phyloP scores from a whole-genome alignment of 2,329 filamentous ascomycete genomes.

The Stenocarpella maydis region DNA sequence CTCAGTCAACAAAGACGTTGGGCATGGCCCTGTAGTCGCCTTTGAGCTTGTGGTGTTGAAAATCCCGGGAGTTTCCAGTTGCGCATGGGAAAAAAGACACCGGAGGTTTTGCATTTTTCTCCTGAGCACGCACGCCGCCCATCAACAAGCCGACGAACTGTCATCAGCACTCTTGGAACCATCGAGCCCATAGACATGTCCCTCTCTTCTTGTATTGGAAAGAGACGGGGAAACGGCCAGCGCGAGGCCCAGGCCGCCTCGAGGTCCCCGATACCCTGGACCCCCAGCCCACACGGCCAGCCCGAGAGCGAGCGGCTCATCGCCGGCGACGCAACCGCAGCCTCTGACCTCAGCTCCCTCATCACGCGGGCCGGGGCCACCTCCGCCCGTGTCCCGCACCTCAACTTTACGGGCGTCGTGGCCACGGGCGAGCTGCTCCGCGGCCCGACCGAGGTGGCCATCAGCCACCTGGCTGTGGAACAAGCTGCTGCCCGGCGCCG shows the following conservation, averaged over 20 bases:
- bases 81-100: not conserved
- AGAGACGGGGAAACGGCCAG: not conserved
- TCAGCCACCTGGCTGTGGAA: not conserved
- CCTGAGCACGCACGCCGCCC: not conserved
- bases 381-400: not conserved
- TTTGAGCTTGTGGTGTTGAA: not conserved
- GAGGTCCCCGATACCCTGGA: not conserved
- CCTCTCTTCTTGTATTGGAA: not conserved
- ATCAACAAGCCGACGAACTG: not conserved
- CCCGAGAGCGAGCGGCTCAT: not conserved
- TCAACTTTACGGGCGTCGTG: conserved; percentile 15
- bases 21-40: not conserved
- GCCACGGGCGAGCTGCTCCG: not conserved
- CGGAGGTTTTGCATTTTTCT: not conserved
- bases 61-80: not conserved
- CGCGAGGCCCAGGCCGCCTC: not conserved
- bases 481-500: conserved; percentile 4
- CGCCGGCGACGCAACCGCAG: conserved; percentile 11
- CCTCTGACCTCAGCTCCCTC: not conserved
- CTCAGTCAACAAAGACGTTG: not conserved
- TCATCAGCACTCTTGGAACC: not conserved
- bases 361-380: not conserved
- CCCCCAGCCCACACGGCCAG: not conserved
- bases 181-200: not conserved
- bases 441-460: not conserved